Evolutionary conservation across 176 grass and related monocot species (phyloP).

Genomic region (Hyparrhenia diplandra): DNA sequence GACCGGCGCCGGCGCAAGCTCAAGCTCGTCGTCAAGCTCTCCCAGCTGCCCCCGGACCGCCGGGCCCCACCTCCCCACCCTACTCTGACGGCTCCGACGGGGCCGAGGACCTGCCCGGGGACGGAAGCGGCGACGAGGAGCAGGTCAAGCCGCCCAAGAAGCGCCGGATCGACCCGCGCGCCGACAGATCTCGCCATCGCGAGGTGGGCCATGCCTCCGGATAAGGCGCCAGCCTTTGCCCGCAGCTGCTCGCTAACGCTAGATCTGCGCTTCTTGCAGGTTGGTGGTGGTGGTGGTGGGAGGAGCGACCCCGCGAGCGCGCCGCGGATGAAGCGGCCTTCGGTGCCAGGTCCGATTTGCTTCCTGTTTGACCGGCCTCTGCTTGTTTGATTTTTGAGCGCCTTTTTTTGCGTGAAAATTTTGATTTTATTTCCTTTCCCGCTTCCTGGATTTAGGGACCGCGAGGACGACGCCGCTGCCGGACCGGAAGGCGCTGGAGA

Average conservation of each 20-base stretch:
- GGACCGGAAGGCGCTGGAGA: conserved; percentile 64
- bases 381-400: conserved; percentile 9
- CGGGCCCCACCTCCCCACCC: conserved; percentile 36
- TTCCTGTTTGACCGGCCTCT: conserved; percentile 14
- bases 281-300: conserved; percentile 30
- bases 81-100: conserved; percentile 46
- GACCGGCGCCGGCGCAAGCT: conserved; percentile 61
- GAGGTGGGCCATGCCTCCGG: conserved; percentile 18
- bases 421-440: not conserved
- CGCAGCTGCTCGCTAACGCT: conserved; percentile 23
- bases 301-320: conserved; percentile 44
- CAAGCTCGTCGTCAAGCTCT: conserved; percentile 80
- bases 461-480: conserved; percentile 68
- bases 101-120: conserved; percentile 18
- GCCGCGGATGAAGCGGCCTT: conserved; percentile 50
- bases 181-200: conserved; percentile 55
- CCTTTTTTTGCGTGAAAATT: conserved; percentile 5
- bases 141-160: conserved; percentile 86
- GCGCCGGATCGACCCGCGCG: conserved; percentile 64
- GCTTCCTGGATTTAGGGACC: conserved; percentile 22
- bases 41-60: conserved; percentile 34
- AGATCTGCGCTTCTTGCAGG: conserved; percentile 51
- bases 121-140: conserved; percentile 54
- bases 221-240: conserved; percentile 2
- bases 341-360: conserved; percentile 59